Conservation (phyloP, 2,329 filamentous ascomycete genomes). For the Fusarium globosum region DNA sequence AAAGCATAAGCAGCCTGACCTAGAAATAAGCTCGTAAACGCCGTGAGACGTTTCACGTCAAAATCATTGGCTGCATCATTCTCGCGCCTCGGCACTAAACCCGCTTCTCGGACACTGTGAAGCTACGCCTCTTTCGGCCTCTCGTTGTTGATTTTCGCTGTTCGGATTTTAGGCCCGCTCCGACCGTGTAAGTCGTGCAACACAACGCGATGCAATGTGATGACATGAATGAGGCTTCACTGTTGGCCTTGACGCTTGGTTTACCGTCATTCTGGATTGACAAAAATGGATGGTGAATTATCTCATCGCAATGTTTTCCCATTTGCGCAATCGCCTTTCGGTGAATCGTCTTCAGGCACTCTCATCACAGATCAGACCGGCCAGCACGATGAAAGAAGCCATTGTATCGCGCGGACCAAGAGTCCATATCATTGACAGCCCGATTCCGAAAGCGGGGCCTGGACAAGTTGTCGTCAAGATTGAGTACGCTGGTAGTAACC, state of each 20-base stretch:
- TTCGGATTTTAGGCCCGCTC: conserved; percentile 17
- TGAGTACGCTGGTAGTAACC: conserved; percentile 15
- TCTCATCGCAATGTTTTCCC: neutral
- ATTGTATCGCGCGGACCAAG: conserved; percentile 15
- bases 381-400: conserved; percentile 26
- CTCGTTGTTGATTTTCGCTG: conserved; percentile 21
- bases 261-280: neutral
- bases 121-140: conserved; percentile 11
- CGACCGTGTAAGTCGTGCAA: neutral
- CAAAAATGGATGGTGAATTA: neutral
- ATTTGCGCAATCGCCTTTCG: neutral
- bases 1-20: neutral
- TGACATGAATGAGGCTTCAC: neutral
- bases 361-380: neutral
- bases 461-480: conserved; percentile 24
- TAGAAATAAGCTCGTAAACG: conserved; percentile 5
- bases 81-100: conserved; percentile 25
- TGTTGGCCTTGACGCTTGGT: neutral
- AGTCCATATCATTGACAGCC: conserved; percentile 14
- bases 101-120: neutral
- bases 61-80: neutral
- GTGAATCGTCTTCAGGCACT: neutral
- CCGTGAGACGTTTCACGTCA: neutral
- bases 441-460: conserved; percentile 5
- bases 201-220: neutral